Evolutionary conservation across 2,329 filamentous ascomycete genomes (phyloP).

Genomic region (Neonectria hederae): DNA sequence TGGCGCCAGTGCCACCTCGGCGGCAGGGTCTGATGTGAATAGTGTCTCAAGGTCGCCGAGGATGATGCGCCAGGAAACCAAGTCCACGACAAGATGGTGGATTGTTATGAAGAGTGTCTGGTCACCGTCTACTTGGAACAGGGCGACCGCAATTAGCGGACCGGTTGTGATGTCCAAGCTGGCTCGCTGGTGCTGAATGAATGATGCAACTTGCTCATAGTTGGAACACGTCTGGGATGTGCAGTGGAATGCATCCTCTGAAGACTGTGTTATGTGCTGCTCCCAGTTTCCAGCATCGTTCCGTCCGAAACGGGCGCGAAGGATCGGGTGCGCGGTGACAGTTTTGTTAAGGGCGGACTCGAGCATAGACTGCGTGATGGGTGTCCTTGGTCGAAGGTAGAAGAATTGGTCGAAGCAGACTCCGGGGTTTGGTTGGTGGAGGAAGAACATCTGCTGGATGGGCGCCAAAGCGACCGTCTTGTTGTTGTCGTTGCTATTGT

Average conservation of each 20-base stretch:
- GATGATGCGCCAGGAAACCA: constrained; percentile 22
- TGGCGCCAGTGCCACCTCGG: not conserved
- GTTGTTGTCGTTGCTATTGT: too few relatives aligned
- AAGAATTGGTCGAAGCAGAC: constrained; percentile 21
- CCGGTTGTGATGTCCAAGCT: constrained; percentile 9
- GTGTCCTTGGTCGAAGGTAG: constrained; percentile 12
- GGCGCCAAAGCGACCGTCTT: constrained; percentile 3
- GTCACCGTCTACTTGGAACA: constrained; percentile 12
- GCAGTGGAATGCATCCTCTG: constrained; percentile 6
- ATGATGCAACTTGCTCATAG: constrained; percentile 16
- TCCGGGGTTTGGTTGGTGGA: constrained; percentile 14
- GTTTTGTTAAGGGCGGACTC: constrained; percentile 8
- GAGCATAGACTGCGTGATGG: not conserved
- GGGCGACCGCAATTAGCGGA: constrained; percentile 3
- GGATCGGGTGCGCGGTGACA: constrained; percentile 14
- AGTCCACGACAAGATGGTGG: constrained; percentile 24
- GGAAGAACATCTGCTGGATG: constrained; percentile 24
- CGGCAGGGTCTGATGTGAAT: not conserved
- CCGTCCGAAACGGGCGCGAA: constrained; percentile 10
- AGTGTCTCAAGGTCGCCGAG: constrained; percentile 18
- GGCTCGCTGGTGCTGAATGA: constrained; percentile 14
- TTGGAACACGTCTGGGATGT: constrained; percentile 4
- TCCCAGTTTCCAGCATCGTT: constrained; percentile 5
- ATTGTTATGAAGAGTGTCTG: constrained; percentile 18
- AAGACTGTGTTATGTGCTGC: constrained; percentile 8